These are phyloP conservation scores for Trichoderma gamsii DNA, from an alignment of 495 filamentous ascomycete genomes.

Conservation along the genomic window DNA sequence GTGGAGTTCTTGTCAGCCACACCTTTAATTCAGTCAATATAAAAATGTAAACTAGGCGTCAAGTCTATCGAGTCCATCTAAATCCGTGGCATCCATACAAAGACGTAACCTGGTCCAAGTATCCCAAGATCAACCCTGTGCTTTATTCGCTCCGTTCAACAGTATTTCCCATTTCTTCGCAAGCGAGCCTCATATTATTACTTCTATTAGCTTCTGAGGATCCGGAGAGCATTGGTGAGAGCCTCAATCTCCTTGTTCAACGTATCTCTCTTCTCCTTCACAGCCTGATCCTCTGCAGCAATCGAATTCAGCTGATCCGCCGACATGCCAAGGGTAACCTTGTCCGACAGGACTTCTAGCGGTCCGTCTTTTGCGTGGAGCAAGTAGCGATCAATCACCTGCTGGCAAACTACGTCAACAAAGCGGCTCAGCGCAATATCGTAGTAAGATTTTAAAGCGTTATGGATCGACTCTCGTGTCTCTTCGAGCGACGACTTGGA, in stretches of 20 bases:
- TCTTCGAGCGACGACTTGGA: slow-evolving; percentile 42
- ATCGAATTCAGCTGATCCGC: background rate
- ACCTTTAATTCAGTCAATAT: too few relatives aligned
- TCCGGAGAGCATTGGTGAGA: background rate
- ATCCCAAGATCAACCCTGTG: too few relatives aligned
- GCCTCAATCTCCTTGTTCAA: background rate
- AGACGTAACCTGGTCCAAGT: too few relatives aligned
- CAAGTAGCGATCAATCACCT: slow-evolving; percentile 31
- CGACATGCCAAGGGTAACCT: background rate
- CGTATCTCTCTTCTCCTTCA: background rate
- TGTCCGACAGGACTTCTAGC: slow-evolving; percentile 17
- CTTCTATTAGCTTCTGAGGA: background rate
- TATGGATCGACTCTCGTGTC: slow-evolving; percentile 48
- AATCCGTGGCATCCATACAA: too few relatives aligned
- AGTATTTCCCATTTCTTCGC: too few relatives aligned
- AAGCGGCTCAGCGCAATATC: slow-evolving; percentile 52
- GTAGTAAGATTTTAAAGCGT: slow-evolving; percentile 56
- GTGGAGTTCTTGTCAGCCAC: too few relatives aligned
- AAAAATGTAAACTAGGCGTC: too few relatives aligned
- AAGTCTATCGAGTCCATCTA: too few relatives aligned
- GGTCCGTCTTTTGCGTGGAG: slow-evolving; percentile 28
- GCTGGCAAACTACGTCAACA: slow-evolving; percentile 46
- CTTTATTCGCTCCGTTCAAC: too few relatives aligned
- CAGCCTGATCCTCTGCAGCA: slow-evolving; percentile 1
- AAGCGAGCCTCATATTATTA: too few relatives aligned